Base-by-base conservation (phyloP, 202 grass and related monocot genomes). In the Setaria italica region DNA sequence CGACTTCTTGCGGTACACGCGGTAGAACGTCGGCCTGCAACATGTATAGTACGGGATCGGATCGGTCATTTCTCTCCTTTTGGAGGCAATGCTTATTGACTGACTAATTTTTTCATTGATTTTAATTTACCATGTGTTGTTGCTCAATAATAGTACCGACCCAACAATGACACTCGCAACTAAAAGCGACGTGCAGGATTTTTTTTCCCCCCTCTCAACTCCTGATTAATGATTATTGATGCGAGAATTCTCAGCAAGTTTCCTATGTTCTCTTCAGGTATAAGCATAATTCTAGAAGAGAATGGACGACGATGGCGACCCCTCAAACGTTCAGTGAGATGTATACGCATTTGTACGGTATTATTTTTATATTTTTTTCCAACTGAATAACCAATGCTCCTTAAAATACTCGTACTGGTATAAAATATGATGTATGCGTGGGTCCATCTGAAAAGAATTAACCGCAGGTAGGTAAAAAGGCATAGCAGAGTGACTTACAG, bases 1-100 rank as follows among this genome's bases (percentile, higher is more conserved):
- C 45, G 97, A 92, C 88, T 92, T 99, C 92, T 91, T 96, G 33
- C 87, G 82, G 87, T 84, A 94, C 72, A 99, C 93, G 43, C 92
- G 89, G 76, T 92, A 92, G 86, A 99, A 99, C 37, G 97, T 99
- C 46, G 97, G 92, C 67, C 97, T 99, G 84, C 15, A 58, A 11
- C 33, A 12, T 17, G 25, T 25, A 25, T 0, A 41, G 39, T 2
- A 41, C 4, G 1, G 49, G 13, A 7, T 30, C n/a, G 9, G 58
- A 62, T 34, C 11, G 5, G 11, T 33, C 60, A 63, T 30, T 1
- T 41, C 15, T 56, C 17, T 20, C 17, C 5, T 2, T 20, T 20
- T 48, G 14, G 15, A 5, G 9, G 7, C 13, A 53, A 41, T 76
- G 33, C 42, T 57, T 59, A 41, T 42, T 4, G 41, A 10, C 17